These are phyloP conservation scores for Fusarium pilosicola DNA, from an alignment of 2,329 filamentous ascomycete species.

Conservation along the genomic window DNA sequence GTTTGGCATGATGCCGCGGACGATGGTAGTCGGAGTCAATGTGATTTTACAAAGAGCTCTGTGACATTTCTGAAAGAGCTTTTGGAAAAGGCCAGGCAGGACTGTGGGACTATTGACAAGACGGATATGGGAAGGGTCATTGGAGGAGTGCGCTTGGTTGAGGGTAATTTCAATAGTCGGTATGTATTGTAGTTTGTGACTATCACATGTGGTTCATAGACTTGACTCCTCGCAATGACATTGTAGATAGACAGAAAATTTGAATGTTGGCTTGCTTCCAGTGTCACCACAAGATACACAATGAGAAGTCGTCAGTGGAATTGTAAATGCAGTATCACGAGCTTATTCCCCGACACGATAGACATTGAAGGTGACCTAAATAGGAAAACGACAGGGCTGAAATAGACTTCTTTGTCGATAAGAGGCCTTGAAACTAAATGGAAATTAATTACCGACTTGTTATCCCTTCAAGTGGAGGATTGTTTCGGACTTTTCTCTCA, in stretches of 20 bases:
- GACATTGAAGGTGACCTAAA: neutral
- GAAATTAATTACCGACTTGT: neutral
- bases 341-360: rapidly evolving
- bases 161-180: slow-evolving; percentile 29
- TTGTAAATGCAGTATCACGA: neutral
- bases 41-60: slow-evolving; percentile 47
- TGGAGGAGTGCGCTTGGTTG: slow-evolving; percentile 42
- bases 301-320: neutral
- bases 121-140: slow-evolving; percentile 55
- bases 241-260: neutral
- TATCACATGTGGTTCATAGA: too few species aligned
- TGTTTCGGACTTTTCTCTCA: neutral
- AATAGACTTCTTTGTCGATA: rapidly evolving
- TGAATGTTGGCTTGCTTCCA: rapidly evolving
- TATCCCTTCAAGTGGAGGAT: neutral
- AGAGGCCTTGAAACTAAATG: neutral
- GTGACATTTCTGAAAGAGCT: slow-evolving; percentile 52
- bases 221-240: rapidly evolving
- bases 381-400: neutral
- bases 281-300: rapidly evolving
- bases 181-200: too few species aligned
- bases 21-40: slow-evolving; percentile 36
- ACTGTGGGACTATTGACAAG: slow-evolving; percentile 52
- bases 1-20: slow-evolving; percentile 52
- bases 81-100: slow-evolving; percentile 49